Conservation (phyloP, 192 early-diverging fungal species). For the Umbelopsis isabellina region DNA sequence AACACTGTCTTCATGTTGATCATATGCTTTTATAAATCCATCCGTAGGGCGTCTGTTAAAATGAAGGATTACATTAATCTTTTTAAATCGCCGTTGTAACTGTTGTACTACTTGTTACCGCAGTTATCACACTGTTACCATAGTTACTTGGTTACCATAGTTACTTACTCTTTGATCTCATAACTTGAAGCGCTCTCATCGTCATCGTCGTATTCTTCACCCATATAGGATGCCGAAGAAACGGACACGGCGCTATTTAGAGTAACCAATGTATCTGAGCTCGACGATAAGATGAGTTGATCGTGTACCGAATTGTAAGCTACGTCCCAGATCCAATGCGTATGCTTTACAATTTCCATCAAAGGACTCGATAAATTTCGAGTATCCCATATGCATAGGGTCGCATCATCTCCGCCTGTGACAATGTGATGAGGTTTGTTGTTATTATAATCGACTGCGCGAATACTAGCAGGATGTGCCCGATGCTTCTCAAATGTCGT, state of each 20-base stretch:
- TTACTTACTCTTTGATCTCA: slow-evolving; percentile 2
- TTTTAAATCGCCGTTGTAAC: not conserved
- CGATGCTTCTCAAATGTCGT: slow-evolving; percentile 49
- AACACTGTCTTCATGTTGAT: slow-evolving; percentile 95
- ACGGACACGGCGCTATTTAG: slow-evolving; percentile 85
- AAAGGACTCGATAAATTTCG: slow-evolving; percentile 60
- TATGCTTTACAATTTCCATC: slow-evolving; percentile 75
- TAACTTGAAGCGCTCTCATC: slow-evolving; percentile 37
- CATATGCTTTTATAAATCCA: slow-evolving; percentile 84
- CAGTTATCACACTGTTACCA: too few species aligned
- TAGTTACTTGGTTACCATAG: not conserved
- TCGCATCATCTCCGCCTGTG: slow-evolving; percentile 87
- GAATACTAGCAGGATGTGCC: slow-evolving; percentile 78
- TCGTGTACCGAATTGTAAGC: slow-evolving; percentile 91
- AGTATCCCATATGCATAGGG: slow-evolving; percentile 88
- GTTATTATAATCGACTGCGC: slow-evolving; percentile 83
- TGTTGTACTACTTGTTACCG: not conserved
- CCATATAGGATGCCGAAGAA: slow-evolving; percentile 70
- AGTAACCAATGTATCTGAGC: slow-evolving; percentile 88
- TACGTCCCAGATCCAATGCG: slow-evolving; percentile 89
- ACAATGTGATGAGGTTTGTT: slow-evolving; percentile 85
- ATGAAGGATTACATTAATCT: slow-evolving; percentile 23
- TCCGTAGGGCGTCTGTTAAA: slow-evolving; percentile 60
- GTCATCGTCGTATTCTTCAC: slow-evolving; percentile 38
- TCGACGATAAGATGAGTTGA: slow-evolving; percentile 84